Base-by-base conservation (phyloP, 2,329 filamentous ascomycete genomes). In the Sporothrix pseudoabietina region DNA sequence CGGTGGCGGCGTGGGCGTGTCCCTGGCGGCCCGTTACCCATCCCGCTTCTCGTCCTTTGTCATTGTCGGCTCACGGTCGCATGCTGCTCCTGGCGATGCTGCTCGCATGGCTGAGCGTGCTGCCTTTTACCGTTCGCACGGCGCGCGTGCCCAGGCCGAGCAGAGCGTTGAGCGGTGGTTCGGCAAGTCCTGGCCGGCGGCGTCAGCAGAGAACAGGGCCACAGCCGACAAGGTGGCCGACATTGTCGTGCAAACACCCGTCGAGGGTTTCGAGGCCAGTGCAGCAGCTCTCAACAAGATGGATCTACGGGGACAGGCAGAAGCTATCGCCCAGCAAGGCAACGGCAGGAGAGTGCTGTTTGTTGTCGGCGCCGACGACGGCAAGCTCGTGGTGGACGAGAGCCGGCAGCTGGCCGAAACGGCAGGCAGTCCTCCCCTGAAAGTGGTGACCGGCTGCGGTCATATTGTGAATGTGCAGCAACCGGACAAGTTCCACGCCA, bases 381-480 rank as follows among this genome's bases (percentile, higher is more conserved):
- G 44, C 32, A 16, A 7, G 49, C 47, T 39, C 5, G 72, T 73
- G 14, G 57, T 70, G 44, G 59, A 71, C 47, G 72, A 73, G 68
- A 73, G 57, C 57, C 68, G 52, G 10, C 41, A 63, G 57, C 72
- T 73, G 14, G 72, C 72, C 6, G 49, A 49, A 35, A 39, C 57
- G 3, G 47, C 68, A 9, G 72, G 66, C 26, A 73, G 72, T 47
- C 59, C 22, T 47, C 59, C 22, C 0, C 26, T 71, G 1, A 49
- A 63, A 14, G 47, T 71, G 57, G 72, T 73, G 47, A 41, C 57
- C 12, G 59, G 47, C 41, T 47, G 68, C 49, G 72, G 72, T 7
- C 72, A 73, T 39, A 73, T 73, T 71, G 72, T 73, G 47, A 71
- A 73, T 55, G 72, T 73, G 22, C 72, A 71, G 49, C 72, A 73